Conservation (phyloP, 208 protist genomes). For the Herpetomonas samuelpessoai region DNA sequence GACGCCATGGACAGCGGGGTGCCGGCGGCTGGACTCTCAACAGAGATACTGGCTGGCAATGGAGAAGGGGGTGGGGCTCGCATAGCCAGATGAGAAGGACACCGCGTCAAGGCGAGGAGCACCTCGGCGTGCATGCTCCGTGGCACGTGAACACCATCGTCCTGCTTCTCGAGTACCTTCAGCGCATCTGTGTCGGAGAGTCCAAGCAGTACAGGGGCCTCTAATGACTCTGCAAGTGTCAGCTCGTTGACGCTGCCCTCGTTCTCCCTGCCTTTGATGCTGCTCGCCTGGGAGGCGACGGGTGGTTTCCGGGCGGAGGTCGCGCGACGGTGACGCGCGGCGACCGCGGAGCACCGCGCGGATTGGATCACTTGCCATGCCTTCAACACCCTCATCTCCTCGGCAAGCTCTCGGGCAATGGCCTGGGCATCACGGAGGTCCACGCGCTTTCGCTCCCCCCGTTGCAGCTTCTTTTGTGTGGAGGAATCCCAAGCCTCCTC, state of each 20-base stretch:
- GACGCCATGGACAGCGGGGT: no score
- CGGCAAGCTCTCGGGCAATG: neutral
- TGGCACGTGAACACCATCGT: neutral
- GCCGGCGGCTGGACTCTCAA: neutral
- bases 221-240: no score
- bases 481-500: no score
- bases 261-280: no score
- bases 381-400: neutral
- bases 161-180: neutral
- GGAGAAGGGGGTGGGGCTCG: constrained; percentile 8
- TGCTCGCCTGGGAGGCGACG: neutral
- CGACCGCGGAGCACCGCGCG: neutral
- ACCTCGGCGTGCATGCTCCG: neutral
- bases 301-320: no score
- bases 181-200: neutral
- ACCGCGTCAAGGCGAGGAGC: constrained; percentile 7
- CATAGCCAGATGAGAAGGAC: constrained; percentile 10
- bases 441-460: neutral
- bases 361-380: neutral
- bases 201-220: neutral
- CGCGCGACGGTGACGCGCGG: no score
- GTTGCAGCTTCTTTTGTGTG: no score
- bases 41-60: neutral
- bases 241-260: neutral
- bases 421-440: neutral